A percentile compares a stretch with the other conserved stretches of the same genome.
Conservation (phyloP, 805 yeast species). For the Hemisphaericaspora nanyangensis region DNA sequence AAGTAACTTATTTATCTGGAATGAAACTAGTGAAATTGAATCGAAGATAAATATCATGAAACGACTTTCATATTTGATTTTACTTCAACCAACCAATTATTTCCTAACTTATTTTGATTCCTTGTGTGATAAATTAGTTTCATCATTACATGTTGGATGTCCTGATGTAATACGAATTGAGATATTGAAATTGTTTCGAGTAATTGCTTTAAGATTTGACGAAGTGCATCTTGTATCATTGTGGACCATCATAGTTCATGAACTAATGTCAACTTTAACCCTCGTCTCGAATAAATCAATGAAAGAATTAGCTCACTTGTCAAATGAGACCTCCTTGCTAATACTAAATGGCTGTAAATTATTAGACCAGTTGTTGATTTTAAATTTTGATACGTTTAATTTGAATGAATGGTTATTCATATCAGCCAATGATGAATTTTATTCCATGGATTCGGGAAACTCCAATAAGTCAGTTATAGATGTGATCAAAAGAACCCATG, state of each 20-base stretch:
- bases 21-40: slow-evolving; percentile 58
- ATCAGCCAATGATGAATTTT: slow-evolving; percentile 48
- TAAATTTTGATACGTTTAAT: slow-evolving; percentile 75
- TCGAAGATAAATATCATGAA: slow-evolving; percentile 50
- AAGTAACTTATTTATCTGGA: slow-evolving; percentile 68
- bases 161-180: slow-evolving; percentile 37
- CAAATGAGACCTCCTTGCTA: slow-evolving; percentile 35
- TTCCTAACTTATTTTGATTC: slow-evolving; percentile 50
- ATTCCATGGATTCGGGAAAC: slow-evolving; percentile 2
- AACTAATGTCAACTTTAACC: slow-evolving; percentile 51
- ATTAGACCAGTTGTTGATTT: slow-evolving; percentile 65
- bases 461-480: slow-evolving; percentile 40
- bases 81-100: slow-evolving; percentile 59
- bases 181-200: slow-evolving; percentile 58
- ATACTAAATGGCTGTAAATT: slow-evolving; percentile 68
- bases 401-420: slow-evolving; percentile 83
- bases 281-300: slow-evolving; percentile 23
- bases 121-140: slow-evolving; percentile 33
- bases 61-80: slow-evolving; percentile 59
- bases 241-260: slow-evolving; percentile 68
- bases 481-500: slow-evolving; percentile 33
- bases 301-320: slow-evolving; percentile 24
- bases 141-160: slow-evolving; percentile 26
- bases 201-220: slow-evolving; percentile 57
- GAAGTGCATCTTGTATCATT: slow-evolving; percentile 60